phyloP scores from a whole-genome alignment of 345 rosid genomes.

The Citrus sinensis region DNA sequence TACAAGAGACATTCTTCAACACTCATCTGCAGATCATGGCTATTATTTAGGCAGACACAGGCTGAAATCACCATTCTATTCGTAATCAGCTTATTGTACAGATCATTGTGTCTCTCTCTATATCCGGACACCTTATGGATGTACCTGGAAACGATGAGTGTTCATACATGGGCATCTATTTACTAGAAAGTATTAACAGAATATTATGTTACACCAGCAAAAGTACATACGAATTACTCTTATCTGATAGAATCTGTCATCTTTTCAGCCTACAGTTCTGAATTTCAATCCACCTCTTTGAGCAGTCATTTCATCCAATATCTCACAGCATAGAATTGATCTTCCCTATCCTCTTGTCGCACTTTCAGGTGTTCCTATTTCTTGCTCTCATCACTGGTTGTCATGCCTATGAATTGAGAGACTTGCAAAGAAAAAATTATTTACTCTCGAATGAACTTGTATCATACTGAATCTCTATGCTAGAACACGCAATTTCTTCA shows the following conservation, averaged over 20 bases:
- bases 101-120: not conserved
- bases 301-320: slow-evolving; percentile 77
- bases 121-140: slow-evolving; percentile 14
- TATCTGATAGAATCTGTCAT: slow-evolving; percentile 40
- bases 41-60: not conserved
- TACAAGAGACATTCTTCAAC: not conserved
- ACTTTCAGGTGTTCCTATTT: slow-evolving; percentile 24
- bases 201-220: not conserved
- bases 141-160: slow-evolving; percentile 27
- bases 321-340: slow-evolving; percentile 63
- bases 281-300: slow-evolving; percentile 71
- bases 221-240: not conserved
- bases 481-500: slow-evolving; percentile 43
- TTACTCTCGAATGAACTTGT: not conserved
- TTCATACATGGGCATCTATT: not conserved
- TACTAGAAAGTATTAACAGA: not conserved
- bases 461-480: not conserved
- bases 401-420: slow-evolving; percentile 3
- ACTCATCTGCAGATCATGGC: not conserved
- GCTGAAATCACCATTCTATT: not conserved
- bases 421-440: not conserved
- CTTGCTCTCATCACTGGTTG: slow-evolving; percentile 26
- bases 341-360: slow-evolving; percentile 27
- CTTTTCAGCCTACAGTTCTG: slow-evolving; percentile 55
- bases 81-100: not conserved